Evolutionary conservation across 73 alveolate genomes (phyloP).

Genomic region (Effrenium voratum): DNA sequence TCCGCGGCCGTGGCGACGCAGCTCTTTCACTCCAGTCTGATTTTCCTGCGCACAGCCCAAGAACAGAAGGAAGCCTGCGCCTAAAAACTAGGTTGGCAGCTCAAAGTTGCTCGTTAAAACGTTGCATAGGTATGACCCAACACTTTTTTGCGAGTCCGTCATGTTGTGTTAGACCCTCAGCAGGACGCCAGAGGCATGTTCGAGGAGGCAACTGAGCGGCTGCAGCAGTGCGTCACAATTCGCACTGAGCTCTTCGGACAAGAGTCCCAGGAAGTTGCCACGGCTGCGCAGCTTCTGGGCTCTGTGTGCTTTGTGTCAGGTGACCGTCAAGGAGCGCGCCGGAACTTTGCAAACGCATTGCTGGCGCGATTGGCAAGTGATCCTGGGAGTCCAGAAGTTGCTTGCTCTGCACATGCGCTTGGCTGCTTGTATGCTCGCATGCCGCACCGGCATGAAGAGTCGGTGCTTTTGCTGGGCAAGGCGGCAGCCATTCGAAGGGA

Average conservation of each 20-base stretch:
- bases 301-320: constrained; percentile 41
- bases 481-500: constrained; percentile 61
- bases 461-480: constrained; percentile 29
- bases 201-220: constrained; percentile 23
- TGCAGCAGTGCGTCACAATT: constrained; percentile 50
- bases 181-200: background rate
- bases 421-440: constrained; percentile 44
- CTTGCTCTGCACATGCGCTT: constrained; percentile 78
- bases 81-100: too few species aligned
- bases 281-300: constrained; percentile 53
- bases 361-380: background rate
- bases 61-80: too few species aligned
- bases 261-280: constrained; percentile 68
- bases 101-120: too few species aligned
- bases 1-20: constrained; percentile 70
- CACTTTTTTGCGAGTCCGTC: too few species aligned
- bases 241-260: constrained; percentile 33
- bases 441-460: constrained; percentile 42
- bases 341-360: constrained; percentile 49
- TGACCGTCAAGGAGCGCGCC: constrained; percentile 18
- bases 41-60: constrained; percentile 7
- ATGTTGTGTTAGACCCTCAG: too few species aligned
- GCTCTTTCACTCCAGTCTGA: constrained; percentile 32
- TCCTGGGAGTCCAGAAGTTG: background rate
- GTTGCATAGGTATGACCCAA: too few species aligned